Evolutionary conservation across 2,329 filamentous ascomycete species (phyloP), one percentile per base, ranked within the genome.

Genomic region (Aspergillus niger): DNA sequence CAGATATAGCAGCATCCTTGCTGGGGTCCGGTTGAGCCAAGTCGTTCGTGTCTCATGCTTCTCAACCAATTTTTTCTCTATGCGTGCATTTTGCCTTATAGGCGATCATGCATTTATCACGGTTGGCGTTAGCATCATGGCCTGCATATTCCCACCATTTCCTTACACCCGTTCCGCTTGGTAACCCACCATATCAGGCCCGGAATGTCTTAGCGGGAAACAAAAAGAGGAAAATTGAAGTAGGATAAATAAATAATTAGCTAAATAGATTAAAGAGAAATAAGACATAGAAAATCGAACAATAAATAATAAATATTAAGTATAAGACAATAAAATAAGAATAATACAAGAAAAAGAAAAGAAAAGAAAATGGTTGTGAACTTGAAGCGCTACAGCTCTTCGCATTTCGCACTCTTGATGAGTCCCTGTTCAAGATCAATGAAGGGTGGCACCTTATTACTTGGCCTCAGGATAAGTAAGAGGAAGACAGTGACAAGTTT

Each of bases 21-120:
- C 51, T n/a, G 44, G 50, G 51, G 11, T 58, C 50, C 22, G 47
- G 57, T 58, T 61, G 49, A 52, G 30, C 50, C 59, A 59, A 41
- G 13, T 48, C 50, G 28, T 56, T 41, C 41, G 7, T 49, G 44
- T 24, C 24, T n/a, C 26, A 8, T 30, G 26, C 47, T 30, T 30
- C 47, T 28, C 15, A 11, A 6, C 26, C 11, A 49, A 8, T 32
- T 3, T 20, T 20, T 3, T 32, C 28, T 30, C 8, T n/a, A 20
- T 15, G 24, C 13, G 15, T 26, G 22, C 44, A 10, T 49, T 49
- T 49, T 13, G 5, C 44, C 13, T 28, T 8, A 15, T 13, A 43
- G 39, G n/a, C n/a, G 17, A 20, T 13, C 30, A 32, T 32, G 13
- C 3, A 13, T 3, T 10, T 20, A 43, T 43, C 39, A 43, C n/a